Evolutionary conservation across 306 rosid genomes (phyloP), one percentile per base, ranked within the genome.

Genomic region (Sesbania bispinosa): DNA sequence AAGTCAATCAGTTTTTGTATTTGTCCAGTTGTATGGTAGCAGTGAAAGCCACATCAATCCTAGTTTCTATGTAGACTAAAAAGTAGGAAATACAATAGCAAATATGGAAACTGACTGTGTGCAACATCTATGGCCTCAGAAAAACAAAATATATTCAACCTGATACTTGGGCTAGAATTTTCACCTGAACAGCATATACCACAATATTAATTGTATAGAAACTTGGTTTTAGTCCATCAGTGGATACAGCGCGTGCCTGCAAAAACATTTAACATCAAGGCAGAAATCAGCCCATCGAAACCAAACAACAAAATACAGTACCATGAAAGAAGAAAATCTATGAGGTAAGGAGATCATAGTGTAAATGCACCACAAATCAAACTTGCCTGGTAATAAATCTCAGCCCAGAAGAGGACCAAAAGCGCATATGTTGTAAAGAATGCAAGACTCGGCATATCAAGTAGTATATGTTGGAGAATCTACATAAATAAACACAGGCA

Each of bases 341-440:
- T 1, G n/a, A 41, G 16, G 51, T 23, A 70, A 69, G 53, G 20
- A 41, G 29, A 67, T 15, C 29, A 51, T 0, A 20, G 48, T 14
- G 30, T 52, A 35, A 62, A 61, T 32, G 35, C 5, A 50, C 20
- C 27, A 9, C 24, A n/a, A 62, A 74, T 61, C 59, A 60, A 51
- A 71, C 82, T 53, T 54, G 89, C 98, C 97, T 94, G 98, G 77
- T 94, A 94, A 87, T 94, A 94, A 73, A 94, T 94, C 79, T 94
- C 98, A 0, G 98, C 98, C 98, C 97, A 90, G 77, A 94, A 94
- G 66, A 90, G 83, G 84, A 87, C 94, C 87, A 94, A 73, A 4
- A 94, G 92, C 1, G 95, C 97, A 57, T 94, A 94, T 0, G 97
- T 90, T 1, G 97, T 94, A 85, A 94, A 94, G 87, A 94, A 94